phyloP scores from a whole-genome alignment of 1,284 basidiomycete genomes.

The Trichosporon faecale region DNA sequence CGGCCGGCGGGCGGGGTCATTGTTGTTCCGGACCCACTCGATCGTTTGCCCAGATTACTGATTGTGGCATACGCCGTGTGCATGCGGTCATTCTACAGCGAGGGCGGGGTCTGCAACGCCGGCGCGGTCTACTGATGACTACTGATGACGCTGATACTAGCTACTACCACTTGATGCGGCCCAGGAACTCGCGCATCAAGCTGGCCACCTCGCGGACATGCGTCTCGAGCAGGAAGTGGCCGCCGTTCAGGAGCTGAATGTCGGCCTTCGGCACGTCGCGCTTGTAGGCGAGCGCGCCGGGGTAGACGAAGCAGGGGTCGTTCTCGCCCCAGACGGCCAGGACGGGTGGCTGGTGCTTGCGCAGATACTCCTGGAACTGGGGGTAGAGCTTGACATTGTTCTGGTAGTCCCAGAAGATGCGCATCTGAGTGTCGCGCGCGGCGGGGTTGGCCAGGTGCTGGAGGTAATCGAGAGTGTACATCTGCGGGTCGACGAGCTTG shows the following conservation, averaged over 20 bases:
- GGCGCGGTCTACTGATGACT: neutral
- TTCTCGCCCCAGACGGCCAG: conserved; percentile 58
- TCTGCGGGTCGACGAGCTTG: conserved; percentile 23
- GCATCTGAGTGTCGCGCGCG: conserved; percentile 53
- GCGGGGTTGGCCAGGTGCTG: conserved; percentile 49
- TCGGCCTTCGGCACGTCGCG: conserved; percentile 51
- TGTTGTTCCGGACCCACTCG: neutral
- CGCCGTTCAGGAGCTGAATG: conserved; percentile 54
- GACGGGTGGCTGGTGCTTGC: conserved; percentile 51
- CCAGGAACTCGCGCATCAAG: conserved; percentile 28
- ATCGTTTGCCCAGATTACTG: conserved; percentile 2
- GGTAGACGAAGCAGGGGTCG: conserved; percentile 55
- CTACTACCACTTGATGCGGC: conserved; percentile 3
- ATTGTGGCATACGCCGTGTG: conserved; percentile 1
- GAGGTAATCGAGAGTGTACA: conserved; percentile 54
- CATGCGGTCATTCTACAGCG: neutral
- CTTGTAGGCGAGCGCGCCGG: conserved; percentile 56
- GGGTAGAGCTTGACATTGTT: conserved; percentile 56
- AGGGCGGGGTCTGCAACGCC: neutral
- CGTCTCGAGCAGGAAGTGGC: conserved; percentile 57
- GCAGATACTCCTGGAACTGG: conserved; percentile 55
- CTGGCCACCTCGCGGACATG: conserved; percentile 38
- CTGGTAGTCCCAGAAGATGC: conserved; percentile 55
- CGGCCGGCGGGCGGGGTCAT: neutral
- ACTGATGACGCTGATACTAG: neutral